Evolutionary conservation across 805 yeast genomes (phyloP).

Genomic region (Komagataella ulmi): DNA sequence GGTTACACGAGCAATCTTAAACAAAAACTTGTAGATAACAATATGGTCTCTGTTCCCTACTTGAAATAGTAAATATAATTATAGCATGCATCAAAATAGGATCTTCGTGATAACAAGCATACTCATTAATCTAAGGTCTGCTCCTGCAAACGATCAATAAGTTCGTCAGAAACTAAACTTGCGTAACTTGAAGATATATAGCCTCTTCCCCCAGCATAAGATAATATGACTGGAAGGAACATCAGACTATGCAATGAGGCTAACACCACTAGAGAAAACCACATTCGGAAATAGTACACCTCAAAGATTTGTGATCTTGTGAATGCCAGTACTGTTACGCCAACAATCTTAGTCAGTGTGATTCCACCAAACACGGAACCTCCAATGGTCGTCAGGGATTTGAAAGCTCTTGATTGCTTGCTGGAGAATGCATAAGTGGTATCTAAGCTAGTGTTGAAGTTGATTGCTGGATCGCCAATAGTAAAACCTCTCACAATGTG

Average conservation of each 20-base stretch:
- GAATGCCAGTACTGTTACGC: conserved; percentile 76
- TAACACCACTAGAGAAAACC: conserved; percentile 66
- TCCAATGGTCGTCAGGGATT: conserved; percentile 70
- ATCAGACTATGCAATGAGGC: conserved; percentile 73
- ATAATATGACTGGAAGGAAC: conserved; percentile 63
- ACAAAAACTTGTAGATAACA: background rate
- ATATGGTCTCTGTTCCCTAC: background rate
- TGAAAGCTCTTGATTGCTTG: conserved; percentile 24
- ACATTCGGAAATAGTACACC: conserved; percentile 88
- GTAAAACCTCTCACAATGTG: conserved; percentile 77
- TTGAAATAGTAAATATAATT: background rate
- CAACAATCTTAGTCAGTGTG: conserved; percentile 78
- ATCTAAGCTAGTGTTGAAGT: conserved; percentile 1
- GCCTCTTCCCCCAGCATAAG: conserved; percentile 48
- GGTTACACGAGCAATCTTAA: background rate
- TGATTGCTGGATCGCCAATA: conserved; percentile 18
- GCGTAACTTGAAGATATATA: conserved; percentile 15
- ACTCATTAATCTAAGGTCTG: background rate
- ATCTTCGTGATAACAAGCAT: background rate
- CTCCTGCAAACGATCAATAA: background rate
- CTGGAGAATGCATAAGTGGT: conserved; percentile 4
- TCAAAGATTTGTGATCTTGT: conserved; percentile 82
- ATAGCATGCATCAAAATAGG: background rate
- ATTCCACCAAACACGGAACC: conserved; percentile 87
- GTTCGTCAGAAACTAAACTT: background rate